phyloP scores from a whole-genome alignment of 148 eudicot genomes.

The Pharnaceum exiguum region DNA sequence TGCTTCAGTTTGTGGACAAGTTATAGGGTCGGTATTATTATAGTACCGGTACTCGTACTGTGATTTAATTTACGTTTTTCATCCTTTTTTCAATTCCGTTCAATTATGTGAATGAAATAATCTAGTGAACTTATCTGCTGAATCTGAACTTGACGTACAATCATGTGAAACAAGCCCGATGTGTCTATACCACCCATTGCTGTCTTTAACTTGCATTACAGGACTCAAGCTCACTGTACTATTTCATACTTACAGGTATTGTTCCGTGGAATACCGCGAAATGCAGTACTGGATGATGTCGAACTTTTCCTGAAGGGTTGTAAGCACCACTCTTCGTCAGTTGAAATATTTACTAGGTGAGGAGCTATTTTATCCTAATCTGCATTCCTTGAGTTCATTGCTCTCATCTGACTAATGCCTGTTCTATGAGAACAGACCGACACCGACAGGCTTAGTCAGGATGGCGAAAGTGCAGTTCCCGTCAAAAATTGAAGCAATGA shows the following conservation, averaged over 20 bases:
- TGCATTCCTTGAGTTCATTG: neutral
- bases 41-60: no score
- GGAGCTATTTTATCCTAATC: neutral
- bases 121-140: no score
- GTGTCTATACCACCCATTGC: no score
- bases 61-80: no score
- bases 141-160: no score
- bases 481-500: constrained; percentile 51
- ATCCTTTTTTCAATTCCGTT: no score
- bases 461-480: constrained; percentile 51
- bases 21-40: no score
- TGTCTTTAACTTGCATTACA: neutral
- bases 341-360: constrained; percentile 49
- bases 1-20: no score
- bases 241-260: constrained; percentile 32
- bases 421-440: constrained; percentile 33
- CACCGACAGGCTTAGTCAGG: constrained; percentile 22
- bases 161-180: no score
- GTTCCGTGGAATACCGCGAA: constrained; percentile 53
- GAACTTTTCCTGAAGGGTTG: constrained; percentile 66
- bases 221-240: neutral
- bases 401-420: no score
- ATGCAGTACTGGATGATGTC: constrained; percentile 47
- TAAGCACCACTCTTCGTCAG: constrained; percentile 42
- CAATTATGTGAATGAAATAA: no score